A percentile compares a stretch with the other conserved stretches of the same genome.
Evolutionary conservation across 1,284 basidiomycete species (phyloP).

Genomic region (Mycosarcoma maydis): DNA sequence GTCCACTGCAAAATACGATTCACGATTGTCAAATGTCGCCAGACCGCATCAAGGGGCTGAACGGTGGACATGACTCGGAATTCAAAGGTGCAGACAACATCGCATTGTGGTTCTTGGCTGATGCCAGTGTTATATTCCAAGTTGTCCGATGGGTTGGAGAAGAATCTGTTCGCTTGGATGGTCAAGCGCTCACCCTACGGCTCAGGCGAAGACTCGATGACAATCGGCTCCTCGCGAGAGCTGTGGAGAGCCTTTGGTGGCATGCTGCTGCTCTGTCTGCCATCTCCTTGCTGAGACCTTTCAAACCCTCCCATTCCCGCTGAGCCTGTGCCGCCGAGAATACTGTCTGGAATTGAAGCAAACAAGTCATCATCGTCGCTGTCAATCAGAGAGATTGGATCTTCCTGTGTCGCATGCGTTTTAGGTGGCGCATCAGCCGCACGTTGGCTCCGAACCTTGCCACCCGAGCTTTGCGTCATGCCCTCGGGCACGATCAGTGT

Average conservation of each 20-base stretch:
- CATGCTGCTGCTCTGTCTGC: not conserved
- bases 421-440: not conserved
- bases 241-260: not conserved
- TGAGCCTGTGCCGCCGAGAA: not conserved
- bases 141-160: too few species aligned
- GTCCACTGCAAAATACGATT: constrained; percentile 13
- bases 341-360: constrained; percentile 1
- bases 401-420: constrained; percentile 6
- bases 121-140: too few species aligned
- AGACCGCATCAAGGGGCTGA: constrained; percentile 1
- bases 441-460: constrained; percentile 9
- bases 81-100: too few species aligned
- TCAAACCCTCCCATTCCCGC: not conserved
- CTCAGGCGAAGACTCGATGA: constrained; percentile 44
- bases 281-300: not conserved
- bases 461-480: constrained; percentile 10
- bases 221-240: constrained; percentile 31
- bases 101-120: too few species aligned
- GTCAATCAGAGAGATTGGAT: constrained; percentile 29
- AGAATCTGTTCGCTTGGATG: too few species aligned
- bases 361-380: constrained; percentile 32
- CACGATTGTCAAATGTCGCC: not conserved
- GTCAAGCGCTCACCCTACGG: too few species aligned
- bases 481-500: constrained; percentile 4
- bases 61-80: constrained; percentile 1